phyloP scores from a whole-genome alignment of 2,329 filamentous ascomycete species.

The Paecilomyces niveus region DNA sequence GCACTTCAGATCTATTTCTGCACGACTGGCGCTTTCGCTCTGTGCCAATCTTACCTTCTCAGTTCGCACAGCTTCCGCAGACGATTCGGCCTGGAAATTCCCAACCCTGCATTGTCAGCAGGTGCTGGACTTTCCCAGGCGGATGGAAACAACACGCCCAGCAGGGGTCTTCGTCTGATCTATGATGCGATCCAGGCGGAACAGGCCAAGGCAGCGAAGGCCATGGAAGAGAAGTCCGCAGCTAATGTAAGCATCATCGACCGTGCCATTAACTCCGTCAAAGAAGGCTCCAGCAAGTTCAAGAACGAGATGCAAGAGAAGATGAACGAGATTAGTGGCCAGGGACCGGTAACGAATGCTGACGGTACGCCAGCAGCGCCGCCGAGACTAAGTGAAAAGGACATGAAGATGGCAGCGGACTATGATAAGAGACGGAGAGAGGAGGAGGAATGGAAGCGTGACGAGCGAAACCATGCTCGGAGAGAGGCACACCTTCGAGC shows the following conservation, averaged over 20 bases:
- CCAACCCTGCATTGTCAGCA: slow-evolving; percentile 5
- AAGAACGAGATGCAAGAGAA: slow-evolving; percentile 15
- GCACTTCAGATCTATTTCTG: slow-evolving; percentile 59
- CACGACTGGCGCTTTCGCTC: slow-evolving; percentile 27
- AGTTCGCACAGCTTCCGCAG: slow-evolving; percentile 26
- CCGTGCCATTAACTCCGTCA: slow-evolving; percentile 25
- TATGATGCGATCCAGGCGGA: slow-evolving; percentile 10
- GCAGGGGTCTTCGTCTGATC: slow-evolving; percentile 12
- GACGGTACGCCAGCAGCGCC: slow-evolving; percentile 13
- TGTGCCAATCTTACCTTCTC: slow-evolving; percentile 41
- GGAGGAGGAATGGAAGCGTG: slow-evolving; percentile 22
- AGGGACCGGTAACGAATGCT: slow-evolving; percentile 12
- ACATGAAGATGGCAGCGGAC: slow-evolving; percentile 21
- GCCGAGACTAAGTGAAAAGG: slow-evolving; percentile 21
- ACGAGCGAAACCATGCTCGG: slow-evolving; percentile 28
- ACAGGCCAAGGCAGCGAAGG: slow-evolving; percentile 5
- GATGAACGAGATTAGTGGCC: slow-evolving; percentile 16
- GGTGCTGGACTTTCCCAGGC: slow-evolving; percentile 2
- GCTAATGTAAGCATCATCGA: slow-evolving; percentile 24
- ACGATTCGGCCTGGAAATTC: slow-evolving; percentile 17
- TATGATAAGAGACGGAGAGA: slow-evolving; percentile 22
- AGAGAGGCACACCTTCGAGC: slow-evolving; percentile 18
- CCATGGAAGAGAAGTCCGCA: slow-evolving; percentile 2
- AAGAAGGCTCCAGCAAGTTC: slow-evolving; percentile 17
- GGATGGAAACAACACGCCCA: slow-evolving; percentile 2